phyloP scores from a whole-genome alignment of 176 grass and related monocot species.

The Raddia distichophylla region DNA sequence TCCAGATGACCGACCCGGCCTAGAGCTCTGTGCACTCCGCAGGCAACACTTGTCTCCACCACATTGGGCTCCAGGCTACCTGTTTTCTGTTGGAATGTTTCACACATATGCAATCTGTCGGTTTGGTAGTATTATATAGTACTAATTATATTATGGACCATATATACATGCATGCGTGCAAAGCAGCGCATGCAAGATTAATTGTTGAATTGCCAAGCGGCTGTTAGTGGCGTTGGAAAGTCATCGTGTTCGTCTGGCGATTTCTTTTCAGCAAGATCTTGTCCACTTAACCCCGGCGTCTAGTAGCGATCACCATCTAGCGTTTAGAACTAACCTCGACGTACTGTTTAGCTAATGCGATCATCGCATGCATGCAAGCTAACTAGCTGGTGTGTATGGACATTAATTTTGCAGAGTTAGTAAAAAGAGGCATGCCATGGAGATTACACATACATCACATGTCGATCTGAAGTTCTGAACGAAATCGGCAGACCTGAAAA shows the following conservation, averaged over 20 bases:
- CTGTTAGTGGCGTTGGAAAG: neutral
- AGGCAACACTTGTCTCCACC: too few relatives aligned
- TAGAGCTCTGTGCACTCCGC: neutral
- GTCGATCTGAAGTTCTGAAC: neutral
- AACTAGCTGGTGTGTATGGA: neutral
- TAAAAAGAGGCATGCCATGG: neutral
- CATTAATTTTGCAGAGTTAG: neutral
- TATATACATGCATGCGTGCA: neutral
- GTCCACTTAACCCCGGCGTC: neutral
- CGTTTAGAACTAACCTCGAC: neutral
- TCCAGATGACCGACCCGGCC: neutral
- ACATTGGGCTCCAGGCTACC: neutral
- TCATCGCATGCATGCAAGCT: neutral
- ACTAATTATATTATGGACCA: neutral
- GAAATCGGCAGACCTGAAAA: neutral
- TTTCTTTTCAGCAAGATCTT: neutral
- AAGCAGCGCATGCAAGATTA: neutral
- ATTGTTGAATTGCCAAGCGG: neutral
- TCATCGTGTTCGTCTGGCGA: neutral
- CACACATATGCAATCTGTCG: neutral
- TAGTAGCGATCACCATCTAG: neutral
- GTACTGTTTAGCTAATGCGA: neutral
- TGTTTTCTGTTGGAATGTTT: neutral
- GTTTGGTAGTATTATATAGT: neutral
- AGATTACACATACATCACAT: neutral